Evolutionary conservation across 305 asterid species (phyloP).

Genomic region (Solanum hybrid): DNA sequence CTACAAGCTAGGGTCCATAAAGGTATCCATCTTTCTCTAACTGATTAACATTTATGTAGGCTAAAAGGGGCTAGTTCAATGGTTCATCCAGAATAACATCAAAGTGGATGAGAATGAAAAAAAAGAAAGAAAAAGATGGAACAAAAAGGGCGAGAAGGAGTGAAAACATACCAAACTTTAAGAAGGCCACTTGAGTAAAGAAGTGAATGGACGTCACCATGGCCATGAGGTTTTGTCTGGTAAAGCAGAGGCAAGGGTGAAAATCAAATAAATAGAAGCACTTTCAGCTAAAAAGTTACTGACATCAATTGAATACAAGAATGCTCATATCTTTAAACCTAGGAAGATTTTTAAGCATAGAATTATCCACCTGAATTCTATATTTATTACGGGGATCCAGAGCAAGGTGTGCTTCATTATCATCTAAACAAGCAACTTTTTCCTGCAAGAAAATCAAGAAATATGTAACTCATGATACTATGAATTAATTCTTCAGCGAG

Average conservation of each 20-base stretch:
- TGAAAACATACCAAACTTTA: slow-evolving; percentile 55
- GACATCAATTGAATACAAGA: background rate
- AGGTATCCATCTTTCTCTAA: background rate
- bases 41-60: background rate
- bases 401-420: no score
- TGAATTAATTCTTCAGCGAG: no score
- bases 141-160: background rate
- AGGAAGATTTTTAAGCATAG: background rate
- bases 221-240: slow-evolving; percentile 99
- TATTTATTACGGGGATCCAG: no score
- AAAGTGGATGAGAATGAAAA: background rate
- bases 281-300: background rate
- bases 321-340: background rate
- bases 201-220: slow-evolving; percentile 98
- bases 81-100: background rate
- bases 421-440: no score
- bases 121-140: background rate
- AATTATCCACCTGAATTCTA: no score
- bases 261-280: background rate
- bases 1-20: background rate
- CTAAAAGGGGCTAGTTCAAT: background rate
- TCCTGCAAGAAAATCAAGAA: no score
- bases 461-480: no score
- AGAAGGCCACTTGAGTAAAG: slow-evolving; percentile 88
- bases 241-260: slow-evolving; percentile 10